Conservation (phyloP, 1,284 basidiomycete species). For the Tilletia walkeri region DNA sequence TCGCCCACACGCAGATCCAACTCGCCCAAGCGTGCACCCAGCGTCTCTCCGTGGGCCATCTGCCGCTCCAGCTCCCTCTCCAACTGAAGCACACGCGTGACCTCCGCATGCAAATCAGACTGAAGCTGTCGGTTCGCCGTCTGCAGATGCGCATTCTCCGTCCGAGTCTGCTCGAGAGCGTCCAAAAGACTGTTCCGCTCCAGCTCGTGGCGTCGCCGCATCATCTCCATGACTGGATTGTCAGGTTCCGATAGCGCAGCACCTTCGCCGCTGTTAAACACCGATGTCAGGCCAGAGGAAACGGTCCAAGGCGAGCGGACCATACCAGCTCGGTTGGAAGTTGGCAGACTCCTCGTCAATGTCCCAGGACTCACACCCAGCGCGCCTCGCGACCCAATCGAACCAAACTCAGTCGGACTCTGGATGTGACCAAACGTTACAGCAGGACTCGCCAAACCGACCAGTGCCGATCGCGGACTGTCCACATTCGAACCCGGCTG, state of each 20-base stretch:
- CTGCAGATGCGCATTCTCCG: constrained; percentile 32
- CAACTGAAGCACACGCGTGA: constrained; percentile 42
- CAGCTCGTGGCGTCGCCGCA: constrained; percentile 41
- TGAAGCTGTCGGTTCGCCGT: constrained; percentile 32
- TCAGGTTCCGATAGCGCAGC: background rate
- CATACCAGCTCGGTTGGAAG: constrained; percentile 24
- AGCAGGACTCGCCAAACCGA: constrained; percentile 18
- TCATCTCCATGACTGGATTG: background rate
- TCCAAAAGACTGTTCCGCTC: constrained; percentile 45
- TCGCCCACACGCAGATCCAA: constrained; percentile 27
- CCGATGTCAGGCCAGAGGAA: background rate
- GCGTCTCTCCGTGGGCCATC: constrained; percentile 30
- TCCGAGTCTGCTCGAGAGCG: constrained; percentile 34
- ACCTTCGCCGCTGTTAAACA: constrained; percentile 14
- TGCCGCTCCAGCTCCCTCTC: constrained; percentile 40
- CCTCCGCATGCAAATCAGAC: constrained; percentile 43
- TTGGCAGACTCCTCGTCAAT: constrained; percentile 41
- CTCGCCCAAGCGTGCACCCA: constrained; percentile 31
- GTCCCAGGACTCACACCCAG: background rate
- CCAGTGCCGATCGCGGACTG: background rate
- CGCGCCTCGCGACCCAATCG: background rate
- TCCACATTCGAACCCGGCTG: background rate
- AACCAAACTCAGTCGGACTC: constrained; percentile 8
- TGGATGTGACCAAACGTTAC: constrained; percentile 37
- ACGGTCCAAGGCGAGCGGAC: background rate